These are phyloP conservation scores for Collybiopsis confluens DNA, from an alignment of 768 basidiomycete genomes.

Conservation along the genomic window DNA sequence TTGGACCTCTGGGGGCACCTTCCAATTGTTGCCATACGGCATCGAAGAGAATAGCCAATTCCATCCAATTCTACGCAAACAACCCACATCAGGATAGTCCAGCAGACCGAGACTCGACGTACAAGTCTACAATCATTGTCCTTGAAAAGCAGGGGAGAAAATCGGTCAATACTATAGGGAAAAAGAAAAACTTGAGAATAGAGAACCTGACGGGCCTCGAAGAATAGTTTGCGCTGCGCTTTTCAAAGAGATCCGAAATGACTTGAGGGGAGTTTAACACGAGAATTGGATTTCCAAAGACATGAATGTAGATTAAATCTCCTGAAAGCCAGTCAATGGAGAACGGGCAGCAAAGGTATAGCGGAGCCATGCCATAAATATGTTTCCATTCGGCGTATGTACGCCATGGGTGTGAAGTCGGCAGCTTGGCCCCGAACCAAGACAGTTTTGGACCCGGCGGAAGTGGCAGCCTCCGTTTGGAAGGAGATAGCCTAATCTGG, in stretches of 20 bases:
- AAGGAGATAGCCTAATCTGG: not conserved
- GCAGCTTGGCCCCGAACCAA: constrained; percentile 32
- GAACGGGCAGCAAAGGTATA: not conserved
- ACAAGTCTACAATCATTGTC: constrained; percentile 43
- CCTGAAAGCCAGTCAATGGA: constrained; percentile 22
- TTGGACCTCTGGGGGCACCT: constrained; percentile 3
- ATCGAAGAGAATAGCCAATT: constrained; percentile 42
- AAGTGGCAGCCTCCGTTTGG: constrained; percentile 19
- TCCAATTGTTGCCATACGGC: constrained; percentile 32
- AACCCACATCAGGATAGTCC: not conserved
- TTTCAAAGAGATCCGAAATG: constrained; percentile 42
- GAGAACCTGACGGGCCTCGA: constrained; percentile 28
- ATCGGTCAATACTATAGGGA: not conserved
- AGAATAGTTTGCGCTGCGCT: constrained; percentile 39
- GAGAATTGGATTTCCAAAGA: constrained; percentile 43
- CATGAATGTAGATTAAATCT: constrained; percentile 40
- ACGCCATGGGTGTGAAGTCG: constrained; percentile 36
- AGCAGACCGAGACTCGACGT: constrained; percentile 5
- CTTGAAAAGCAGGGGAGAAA: constrained; percentile 10
- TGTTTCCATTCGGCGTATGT: constrained; percentile 42
- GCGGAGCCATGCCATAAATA: constrained; percentile 31
- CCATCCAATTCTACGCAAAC: constrained; percentile 38
- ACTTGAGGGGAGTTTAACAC: constrained; percentile 39
- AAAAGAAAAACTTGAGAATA: not conserved
- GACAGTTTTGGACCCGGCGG: constrained; percentile 40